Evolutionary conservation across 2,329 filamentous ascomycete genomes (phyloP).

Genomic region (Epichloe uncinata): DNA sequence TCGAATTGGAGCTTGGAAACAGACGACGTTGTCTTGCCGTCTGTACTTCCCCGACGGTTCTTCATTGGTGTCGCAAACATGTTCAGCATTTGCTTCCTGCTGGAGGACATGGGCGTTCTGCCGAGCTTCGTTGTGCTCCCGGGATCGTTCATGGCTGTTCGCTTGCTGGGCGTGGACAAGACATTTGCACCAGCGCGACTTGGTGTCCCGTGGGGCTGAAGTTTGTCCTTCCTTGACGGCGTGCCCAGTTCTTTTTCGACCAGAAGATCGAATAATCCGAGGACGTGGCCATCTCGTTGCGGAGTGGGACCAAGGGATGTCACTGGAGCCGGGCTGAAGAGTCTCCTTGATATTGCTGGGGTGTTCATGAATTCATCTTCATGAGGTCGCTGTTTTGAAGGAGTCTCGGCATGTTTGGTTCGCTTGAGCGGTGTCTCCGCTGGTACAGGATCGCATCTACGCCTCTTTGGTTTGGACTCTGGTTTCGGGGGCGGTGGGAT

Average conservation of each 20-base stretch:
- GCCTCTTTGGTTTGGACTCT: conserved; percentile 23
- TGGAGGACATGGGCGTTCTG: conserved; percentile 39
- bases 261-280: conserved; percentile 65
- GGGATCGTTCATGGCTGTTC: conserved; percentile 17
- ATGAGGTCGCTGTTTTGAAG: conserved; percentile 26
- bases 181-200: conserved; percentile 15
- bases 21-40: conserved; percentile 32
- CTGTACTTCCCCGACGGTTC: conserved; percentile 26
- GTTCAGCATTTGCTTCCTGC: conserved; percentile 49
- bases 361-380: conserved; percentile 36
- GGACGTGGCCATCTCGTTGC: conserved; percentile 61
- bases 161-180: conserved; percentile 32
- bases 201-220: conserved; percentile 9
- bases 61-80: conserved; percentile 53
- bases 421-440: conserved; percentile 40
- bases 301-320: conserved; percentile 64
- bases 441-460: conserved; percentile 22
- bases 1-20: conserved; percentile 46
- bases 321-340: conserved; percentile 46
- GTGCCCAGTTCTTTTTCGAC: conserved; percentile 35
- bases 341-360: conserved; percentile 41
- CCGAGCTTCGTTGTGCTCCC: conserved; percentile 22
- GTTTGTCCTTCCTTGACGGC: conserved; percentile 30
- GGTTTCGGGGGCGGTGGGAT: conserved; percentile 23
- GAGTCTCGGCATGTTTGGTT: conserved; percentile 32